These are phyloP conservation scores for Pichia nakasei DNA, from an alignment of 805 yeast species.

Conservation along the genomic window DNA sequence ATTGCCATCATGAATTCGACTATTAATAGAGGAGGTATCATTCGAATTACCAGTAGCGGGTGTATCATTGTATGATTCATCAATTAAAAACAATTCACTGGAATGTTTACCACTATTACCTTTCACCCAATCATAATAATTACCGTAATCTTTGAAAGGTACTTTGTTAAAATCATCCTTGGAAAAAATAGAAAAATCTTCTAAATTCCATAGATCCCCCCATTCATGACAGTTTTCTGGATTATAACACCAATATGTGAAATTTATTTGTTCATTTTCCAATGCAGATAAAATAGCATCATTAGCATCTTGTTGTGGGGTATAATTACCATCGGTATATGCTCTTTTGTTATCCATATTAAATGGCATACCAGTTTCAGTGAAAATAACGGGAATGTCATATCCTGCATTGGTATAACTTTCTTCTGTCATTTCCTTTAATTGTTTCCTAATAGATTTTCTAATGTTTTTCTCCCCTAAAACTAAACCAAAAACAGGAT, in stretches of 20 bases:
- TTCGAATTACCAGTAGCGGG: constrained; percentile 1
- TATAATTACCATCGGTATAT: constrained; percentile 55
- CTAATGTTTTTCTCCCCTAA: constrained; percentile 77
- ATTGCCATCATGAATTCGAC: neutral
- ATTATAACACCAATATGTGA: constrained; percentile 82
- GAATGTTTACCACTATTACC: constrained; percentile 1
- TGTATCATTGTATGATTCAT: too few relatives aligned
- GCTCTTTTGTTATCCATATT: constrained; percentile 84
- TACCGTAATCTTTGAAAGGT: neutral
- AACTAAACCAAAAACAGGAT: constrained; percentile 68
- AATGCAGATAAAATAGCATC: constrained; percentile 77
- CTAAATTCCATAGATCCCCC: constrained; percentile 94
- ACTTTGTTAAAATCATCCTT: constrained; percentile 37
- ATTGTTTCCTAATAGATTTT: constrained; percentile 59
- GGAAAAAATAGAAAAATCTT: constrained; percentile 86
- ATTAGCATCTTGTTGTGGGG: constrained; percentile 69
- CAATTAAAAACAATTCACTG: too few relatives aligned
- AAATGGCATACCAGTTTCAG: constrained; percentile 97
- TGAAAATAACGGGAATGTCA: constrained; percentile 63
- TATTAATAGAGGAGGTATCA: neutral
- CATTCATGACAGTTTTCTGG: constrained; percentile 63
- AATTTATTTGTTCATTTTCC: constrained; percentile 64
- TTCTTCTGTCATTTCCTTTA: constrained; percentile 59
- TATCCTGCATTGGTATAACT: constrained; percentile 52
- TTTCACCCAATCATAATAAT: constrained; percentile 11